Conservation (phyloP, 1,284 basidiomycete genomes). For the Cryptococcus sp. region DNA sequence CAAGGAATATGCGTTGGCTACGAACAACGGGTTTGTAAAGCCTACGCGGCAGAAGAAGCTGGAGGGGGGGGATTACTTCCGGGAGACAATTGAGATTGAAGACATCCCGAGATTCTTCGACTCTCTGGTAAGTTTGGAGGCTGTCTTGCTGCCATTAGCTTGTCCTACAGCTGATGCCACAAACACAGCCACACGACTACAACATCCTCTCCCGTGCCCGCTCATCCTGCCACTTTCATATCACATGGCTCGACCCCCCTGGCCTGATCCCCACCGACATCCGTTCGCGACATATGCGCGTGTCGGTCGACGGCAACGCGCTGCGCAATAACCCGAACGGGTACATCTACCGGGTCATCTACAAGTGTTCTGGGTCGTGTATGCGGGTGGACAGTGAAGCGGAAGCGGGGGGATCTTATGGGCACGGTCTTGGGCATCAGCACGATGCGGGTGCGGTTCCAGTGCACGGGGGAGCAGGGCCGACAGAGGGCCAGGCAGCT, state of each 20-base stretch:
- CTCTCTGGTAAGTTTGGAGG: background rate
- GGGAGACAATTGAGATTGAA: background rate
- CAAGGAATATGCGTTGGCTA: background rate
- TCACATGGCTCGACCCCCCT: background rate
- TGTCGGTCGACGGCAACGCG: background rate
- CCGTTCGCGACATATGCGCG: background rate
- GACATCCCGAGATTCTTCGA: constrained; percentile 1
- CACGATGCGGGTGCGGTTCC: too few species aligned
- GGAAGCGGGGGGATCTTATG: background rate
- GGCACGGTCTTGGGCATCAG: too few species aligned
- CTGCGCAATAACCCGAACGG: constrained; percentile 1
- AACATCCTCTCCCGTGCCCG: constrained; percentile 2
- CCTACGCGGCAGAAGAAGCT: constrained; percentile 1
- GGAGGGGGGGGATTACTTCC: background rate
- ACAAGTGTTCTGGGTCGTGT: background rate
- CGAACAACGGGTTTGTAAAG: constrained; percentile 1
- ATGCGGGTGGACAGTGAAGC: background rate
- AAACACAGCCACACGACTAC: constrained; percentile 3
- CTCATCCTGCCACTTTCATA: background rate
- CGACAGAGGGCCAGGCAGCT: background rate
- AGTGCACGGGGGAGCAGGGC: background rate
- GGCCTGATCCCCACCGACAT: constrained; percentile 5
- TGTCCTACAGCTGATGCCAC: background rate
- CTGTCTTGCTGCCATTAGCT: background rate
- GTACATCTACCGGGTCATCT: background rate